Evolutionary conservation across 352 stramenopile species (phyloP), one percentile per base, ranked within the genome.

Genomic region (Pythium utonaiense): DNA sequence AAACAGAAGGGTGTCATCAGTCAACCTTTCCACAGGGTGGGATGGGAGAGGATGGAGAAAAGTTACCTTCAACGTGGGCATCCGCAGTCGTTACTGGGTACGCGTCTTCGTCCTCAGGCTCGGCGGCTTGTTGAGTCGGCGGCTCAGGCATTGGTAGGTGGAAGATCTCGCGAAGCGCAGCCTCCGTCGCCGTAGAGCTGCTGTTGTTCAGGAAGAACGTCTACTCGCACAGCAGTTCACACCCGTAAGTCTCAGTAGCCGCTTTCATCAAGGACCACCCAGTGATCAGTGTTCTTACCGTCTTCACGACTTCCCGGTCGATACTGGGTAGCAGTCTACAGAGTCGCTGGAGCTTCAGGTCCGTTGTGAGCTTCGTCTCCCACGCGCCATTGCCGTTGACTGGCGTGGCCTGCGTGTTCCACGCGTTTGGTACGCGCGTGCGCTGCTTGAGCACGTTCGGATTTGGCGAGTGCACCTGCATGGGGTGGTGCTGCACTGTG

Each of bases 261-360:
- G n/a, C n/a, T n/a, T 51, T 6, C 7, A 60, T 27, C 21, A 57
- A 41, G 69, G 42, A 34, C 14, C 6, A 13, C 33, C 3, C 36
- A 21, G 36, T 17, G 17, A 5, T 13, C 40, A 47, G 40, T 47
- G 7, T 7, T n/a, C 44, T n/a, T 63, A 89, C 81, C 19, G 81
- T 79, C 57, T 80, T 67, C 42, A 91, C 79, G 13, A 88, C 56
- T 48, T 74, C 78, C 24, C 59, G 59, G 57, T 84, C 71, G 47
- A 91, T 73, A 17, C 40, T 70, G 9, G 81, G 78, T n/a, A 91
- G 60, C n/a, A 88, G 52, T 8, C 70, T 58, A 34, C 83, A 70
- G 6, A 91, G 69, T 6, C 81, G 77, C 53, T 89, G 72, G 27
- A 89, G 67, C 69, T 89, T 91, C 27, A 89, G 70, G 30, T 88